A percentile compares a stretch with the other conserved stretches of the same genome.
Evolutionary conservation across 345 rosid species (phyloP).

Genomic region (Salix viminalis): DNA sequence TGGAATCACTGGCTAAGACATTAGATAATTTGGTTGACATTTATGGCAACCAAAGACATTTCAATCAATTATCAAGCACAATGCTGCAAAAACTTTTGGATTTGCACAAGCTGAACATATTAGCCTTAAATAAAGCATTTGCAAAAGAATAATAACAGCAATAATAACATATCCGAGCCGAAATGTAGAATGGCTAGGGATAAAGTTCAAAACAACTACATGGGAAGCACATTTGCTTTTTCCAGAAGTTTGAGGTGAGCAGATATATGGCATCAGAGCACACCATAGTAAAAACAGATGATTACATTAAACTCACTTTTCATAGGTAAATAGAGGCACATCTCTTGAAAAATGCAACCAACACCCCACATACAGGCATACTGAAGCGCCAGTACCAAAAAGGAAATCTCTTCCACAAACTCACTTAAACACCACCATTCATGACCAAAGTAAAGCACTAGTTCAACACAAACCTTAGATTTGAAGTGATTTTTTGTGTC

Average conservation of each 20-base stretch:
- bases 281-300: no score
- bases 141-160: background rate
- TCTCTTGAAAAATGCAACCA: background rate
- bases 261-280: no score
- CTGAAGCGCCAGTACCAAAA: background rate
- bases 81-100: background rate
- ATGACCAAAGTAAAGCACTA: background rate
- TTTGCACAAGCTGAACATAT: background rate
- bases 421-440: background rate
- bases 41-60: background rate
- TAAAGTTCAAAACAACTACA: no score
- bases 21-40: background rate
- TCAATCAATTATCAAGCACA: background rate
- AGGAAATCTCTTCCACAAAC: background rate
- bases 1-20: background rate
- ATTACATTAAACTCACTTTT: no score
- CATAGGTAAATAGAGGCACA: background rate
- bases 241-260: no score
- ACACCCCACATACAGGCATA: background rate
- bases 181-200: no score
- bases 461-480: conserved; percentile 60
- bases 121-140: background rate
- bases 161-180: background rate
- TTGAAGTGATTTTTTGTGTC: conserved; percentile 76
- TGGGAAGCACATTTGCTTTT: no score